phyloP scores from a whole-genome alignment of 148 eudicot genomes.

The Rhododendron mucronatum region DNA sequence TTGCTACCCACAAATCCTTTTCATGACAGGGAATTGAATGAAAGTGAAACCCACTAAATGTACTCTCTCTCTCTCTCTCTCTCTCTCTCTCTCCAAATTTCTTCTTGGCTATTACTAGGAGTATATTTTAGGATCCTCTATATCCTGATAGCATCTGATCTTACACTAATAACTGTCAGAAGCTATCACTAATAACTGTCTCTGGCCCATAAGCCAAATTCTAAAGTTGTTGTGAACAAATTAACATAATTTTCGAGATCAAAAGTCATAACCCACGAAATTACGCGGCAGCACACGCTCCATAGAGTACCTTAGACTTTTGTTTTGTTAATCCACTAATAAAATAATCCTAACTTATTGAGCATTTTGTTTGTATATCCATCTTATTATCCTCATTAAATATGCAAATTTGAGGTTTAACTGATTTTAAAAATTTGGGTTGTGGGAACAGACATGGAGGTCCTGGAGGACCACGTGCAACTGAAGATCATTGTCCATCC shows the following conservation, averaged over 20 bases:
- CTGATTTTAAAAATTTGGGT: slow-evolving; percentile 8
- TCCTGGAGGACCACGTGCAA: slow-evolving; percentile 50
- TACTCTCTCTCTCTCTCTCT: slow-evolving; percentile 2
- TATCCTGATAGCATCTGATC: slow-evolving; percentile 9
- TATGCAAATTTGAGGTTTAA: not conserved
- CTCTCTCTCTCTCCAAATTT: not conserved
- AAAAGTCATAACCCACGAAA: not conserved
- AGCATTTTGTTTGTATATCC: slow-evolving; percentile 12
- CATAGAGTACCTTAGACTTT: not conserved
- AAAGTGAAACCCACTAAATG: slow-evolving; percentile 23
- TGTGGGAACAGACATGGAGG: slow-evolving; percentile 27
- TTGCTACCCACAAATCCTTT: slow-evolving; percentile 26
- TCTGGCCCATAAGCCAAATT: not conserved
- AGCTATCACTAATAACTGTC: not conserved
- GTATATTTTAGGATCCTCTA: not conserved
- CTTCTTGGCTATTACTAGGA: not conserved
- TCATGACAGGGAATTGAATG: slow-evolving; percentile 34
- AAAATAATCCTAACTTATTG: slow-evolving; percentile 7
- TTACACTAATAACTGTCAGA: not conserved
- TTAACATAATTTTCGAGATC: not conserved
- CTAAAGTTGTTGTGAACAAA: not conserved
- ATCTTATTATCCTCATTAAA: slow-evolving; percentile 1
- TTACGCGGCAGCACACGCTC: not conserved
- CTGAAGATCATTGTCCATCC: not conserved
- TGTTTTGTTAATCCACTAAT: slow-evolving; percentile 10